Base-by-base conservation (phyloP, 2,329 filamentous ascomycete species). In the Microdochium nivale region DNA sequence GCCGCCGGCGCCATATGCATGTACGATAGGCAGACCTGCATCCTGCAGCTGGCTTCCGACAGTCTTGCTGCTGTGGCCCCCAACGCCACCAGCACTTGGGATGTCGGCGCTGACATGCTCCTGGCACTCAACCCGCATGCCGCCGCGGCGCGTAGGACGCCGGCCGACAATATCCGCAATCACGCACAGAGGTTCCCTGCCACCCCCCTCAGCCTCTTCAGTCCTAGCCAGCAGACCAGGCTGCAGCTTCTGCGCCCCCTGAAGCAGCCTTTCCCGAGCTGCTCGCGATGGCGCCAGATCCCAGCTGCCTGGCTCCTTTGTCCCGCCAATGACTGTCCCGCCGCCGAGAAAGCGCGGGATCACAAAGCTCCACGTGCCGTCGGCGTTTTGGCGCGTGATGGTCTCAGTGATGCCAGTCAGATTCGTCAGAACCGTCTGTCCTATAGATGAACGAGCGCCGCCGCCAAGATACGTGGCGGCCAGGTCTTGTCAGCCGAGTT, bases 261-360 rank as follows among this genome's bases (percentile, higher is more conserved):
- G 55, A 3, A 86, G 70, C 14, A 86, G 63, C 25, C 58, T 61
- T 35, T 68, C 63, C 19, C 81, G 65, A 0, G 76, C 74, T 47
- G 74, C 72, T 1, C 56, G 53, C 0, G 71, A 77, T 1, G 80
- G 75, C 19, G 71, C 65, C 0, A 72, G 62, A 47, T 77, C 70
- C 77, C 78, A 83, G 61, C 84, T 70, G 51, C 77, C 67, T 1
- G 74, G 71, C 59, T 86, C 77, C 62, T 84, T 86, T 10, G 82
- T 87, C 0, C 83, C 83, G 4, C 83, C 84, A 21, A 87, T 77
- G 37, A 87, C 71, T 0, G 83, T 86, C 2, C 83, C 83, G 2
- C 83, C 83, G 32, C 78, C 71, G 25, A 82, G 77, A 9, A 75
- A 77, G 2, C 84, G 74, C 1, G 83, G 81, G 5, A 87, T 79